These are phyloP conservation scores for Biscutella auriculata DNA, from an alignment of 441 rosid genomes.

Conservation along the genomic window DNA sequence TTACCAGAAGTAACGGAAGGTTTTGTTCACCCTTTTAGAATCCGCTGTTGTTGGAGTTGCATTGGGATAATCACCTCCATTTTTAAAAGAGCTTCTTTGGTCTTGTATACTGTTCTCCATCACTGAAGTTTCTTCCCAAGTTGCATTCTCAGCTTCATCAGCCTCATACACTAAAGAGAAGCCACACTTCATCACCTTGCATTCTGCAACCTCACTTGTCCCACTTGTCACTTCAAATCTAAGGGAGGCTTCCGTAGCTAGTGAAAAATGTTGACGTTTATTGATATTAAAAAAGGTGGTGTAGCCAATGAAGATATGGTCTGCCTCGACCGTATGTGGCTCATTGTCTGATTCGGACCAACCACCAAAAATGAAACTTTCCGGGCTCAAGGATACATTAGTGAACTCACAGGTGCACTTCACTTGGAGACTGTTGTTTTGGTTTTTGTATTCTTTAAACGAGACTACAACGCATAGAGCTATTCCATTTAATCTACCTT, in stretches of 20 bases:
- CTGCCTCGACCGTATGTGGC: background rate
- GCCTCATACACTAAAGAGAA: background rate
- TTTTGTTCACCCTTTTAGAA: too few relatives aligned
- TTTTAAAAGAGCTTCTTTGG: background rate
- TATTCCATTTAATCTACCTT: background rate
- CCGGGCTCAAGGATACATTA: background rate
- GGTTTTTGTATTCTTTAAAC: background rate
- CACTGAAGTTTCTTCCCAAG: background rate
- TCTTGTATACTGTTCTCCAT: background rate
- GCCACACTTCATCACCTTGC: constrained; percentile 9
- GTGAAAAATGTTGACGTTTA: too few relatives aligned
- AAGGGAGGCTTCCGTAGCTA: background rate
- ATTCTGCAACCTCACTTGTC: background rate
- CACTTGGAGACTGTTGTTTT: background rate
- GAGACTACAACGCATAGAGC: background rate
- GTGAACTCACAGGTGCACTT: background rate
- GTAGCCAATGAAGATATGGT: constrained; percentile 4
- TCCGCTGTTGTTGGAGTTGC: too few relatives aligned
- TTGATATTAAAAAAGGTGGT: background rate
- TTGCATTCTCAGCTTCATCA: background rate
- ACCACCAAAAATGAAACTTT: background rate
- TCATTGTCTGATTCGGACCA: background rate
- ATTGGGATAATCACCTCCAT: too few relatives aligned
- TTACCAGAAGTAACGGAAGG: too few relatives aligned
- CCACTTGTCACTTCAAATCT: constrained; percentile 12